These are phyloP conservation scores for Neoarthrinium moseri DNA, from an alignment of 2,329 filamentous ascomycete genomes.

Conservation along the genomic window DNA sequence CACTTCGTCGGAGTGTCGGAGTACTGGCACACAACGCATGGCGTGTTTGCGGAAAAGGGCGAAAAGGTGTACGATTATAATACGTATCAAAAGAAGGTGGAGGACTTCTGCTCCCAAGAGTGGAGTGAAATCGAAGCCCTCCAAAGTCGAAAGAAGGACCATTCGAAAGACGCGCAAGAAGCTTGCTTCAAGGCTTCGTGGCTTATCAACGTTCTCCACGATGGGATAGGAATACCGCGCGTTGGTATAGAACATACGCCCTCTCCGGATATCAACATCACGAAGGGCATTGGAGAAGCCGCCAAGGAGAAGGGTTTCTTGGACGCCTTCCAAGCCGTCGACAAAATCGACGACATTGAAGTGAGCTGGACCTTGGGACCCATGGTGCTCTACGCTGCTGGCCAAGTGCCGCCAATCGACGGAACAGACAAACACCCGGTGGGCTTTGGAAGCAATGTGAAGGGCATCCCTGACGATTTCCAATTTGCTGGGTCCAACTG, in stretches of 20 bases:
- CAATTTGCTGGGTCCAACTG: conserved; percentile 71
- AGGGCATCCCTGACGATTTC: conserved; percentile 71
- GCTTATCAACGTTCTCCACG: conserved; percentile 94
- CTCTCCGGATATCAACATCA: conserved; percentile 62
- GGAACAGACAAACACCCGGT: conserved; percentile 66
- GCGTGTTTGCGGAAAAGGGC: conserved; percentile 78
- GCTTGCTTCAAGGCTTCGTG: conserved; percentile 98
- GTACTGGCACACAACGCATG: conserved; percentile 98
- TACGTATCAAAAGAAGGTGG: conserved; percentile 82
- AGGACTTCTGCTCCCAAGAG: conserved; percentile 78
- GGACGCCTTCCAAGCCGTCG: conserved; percentile 86
- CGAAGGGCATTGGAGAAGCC: conserved; percentile 66
- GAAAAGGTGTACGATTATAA: conserved; percentile 86
- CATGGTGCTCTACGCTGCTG: conserved; percentile 91
- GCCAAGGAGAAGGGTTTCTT: conserved; percentile 74
- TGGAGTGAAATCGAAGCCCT: conserved; percentile 79
- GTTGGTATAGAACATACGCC: conserved; percentile 70
- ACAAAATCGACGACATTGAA: conserved; percentile 88
- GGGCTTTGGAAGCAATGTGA: conserved; percentile 87
- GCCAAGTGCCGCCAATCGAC: conserved; percentile 70
- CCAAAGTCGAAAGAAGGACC: conserved; percentile 67
- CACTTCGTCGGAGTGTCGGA: conserved; percentile 98
- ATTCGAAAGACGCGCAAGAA: conserved; percentile 75
- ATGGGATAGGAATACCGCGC: conserved; percentile 90
- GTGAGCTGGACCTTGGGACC: conserved; percentile 97